Conservation (phyloP, 208 protist genomes). For the Acanthamoeba healyi region DNA sequence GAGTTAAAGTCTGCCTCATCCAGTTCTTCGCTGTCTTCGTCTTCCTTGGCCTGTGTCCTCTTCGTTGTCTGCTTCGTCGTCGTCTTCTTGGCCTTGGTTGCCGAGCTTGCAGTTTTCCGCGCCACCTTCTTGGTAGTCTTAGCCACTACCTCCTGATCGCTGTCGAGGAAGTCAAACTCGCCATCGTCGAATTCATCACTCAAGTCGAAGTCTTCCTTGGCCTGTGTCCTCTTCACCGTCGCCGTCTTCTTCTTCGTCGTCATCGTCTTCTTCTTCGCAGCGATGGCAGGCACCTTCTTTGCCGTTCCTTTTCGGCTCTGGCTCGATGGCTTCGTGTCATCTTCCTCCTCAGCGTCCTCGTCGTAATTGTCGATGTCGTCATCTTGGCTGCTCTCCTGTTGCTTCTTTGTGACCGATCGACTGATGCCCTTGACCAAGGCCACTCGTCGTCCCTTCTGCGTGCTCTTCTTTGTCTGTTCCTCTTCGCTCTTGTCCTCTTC, state of each 20-base stretch:
- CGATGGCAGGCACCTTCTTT: not conserved
- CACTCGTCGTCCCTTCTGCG: not conserved
- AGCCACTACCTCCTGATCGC: not conserved
- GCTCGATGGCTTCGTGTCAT: not conserved
- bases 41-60: not conserved
- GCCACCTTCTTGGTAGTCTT: not conserved
- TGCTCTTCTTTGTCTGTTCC: not conserved
- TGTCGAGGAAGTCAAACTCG: not conserved
- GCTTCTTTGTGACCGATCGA: not conserved
- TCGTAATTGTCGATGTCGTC: not conserved
- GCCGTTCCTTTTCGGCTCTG: not conserved
- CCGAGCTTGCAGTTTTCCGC: not conserved
- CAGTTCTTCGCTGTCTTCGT: not conserved
- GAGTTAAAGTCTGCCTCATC: not conserved
- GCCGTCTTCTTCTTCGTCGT: not conserved
- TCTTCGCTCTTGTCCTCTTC: not conserved
- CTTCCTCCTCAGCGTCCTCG: not conserved
- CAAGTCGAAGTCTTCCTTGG: not conserved
- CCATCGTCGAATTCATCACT: not conserved
- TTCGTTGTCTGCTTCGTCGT: not conserved
- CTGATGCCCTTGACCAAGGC: not conserved
- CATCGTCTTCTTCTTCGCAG: not conserved
- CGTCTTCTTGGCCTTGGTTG: not conserved
- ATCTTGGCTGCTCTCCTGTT: not conserved
- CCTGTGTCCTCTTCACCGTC: not conserved